These are phyloP conservation scores for Mycena chlorophos DNA, from an alignment of 768 basidiomycete genomes.

Conservation along the genomic window DNA sequence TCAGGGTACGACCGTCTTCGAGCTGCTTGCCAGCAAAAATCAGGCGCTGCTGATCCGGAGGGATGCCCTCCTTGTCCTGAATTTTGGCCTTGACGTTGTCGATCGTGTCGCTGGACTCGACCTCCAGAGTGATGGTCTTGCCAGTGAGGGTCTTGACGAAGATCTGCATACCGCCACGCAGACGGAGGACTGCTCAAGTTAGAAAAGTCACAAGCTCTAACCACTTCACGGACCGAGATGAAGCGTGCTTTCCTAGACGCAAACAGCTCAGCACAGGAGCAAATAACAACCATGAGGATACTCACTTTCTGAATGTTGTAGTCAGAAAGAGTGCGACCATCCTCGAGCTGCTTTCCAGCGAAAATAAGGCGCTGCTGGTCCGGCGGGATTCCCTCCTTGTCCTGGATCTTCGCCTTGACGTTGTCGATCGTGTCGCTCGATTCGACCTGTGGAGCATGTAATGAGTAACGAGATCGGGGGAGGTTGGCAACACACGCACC, in stretches of 20 bases:
- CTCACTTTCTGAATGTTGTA: constrained; percentile 24
- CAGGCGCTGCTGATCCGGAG: constrained; percentile 36
- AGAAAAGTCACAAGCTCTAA: neutral
- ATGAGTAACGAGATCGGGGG: too few relatives aligned
- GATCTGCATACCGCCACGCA: constrained; percentile 23
- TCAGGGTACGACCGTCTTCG: constrained; percentile 61
- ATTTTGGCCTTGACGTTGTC: constrained; percentile 24
- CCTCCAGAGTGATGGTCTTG: constrained; percentile 24
- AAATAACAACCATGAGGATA: too few relatives aligned
- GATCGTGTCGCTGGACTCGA: constrained; percentile 22
- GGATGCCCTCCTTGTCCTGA: constrained; percentile 23
- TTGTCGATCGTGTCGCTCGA: constrained; percentile 22
- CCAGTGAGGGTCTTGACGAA: constrained; percentile 22
- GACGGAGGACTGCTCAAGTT: constrained; percentile 11
- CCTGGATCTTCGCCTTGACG: constrained; percentile 22
- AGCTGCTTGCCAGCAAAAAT: constrained; percentile 64
- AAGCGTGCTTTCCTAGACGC: constrained; percentile 17
- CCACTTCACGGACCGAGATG: constrained; percentile 5
- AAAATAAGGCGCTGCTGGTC: constrained; percentile 23
- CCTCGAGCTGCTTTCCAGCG: constrained; percentile 23
- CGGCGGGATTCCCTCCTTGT: constrained; percentile 22
- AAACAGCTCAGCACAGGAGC: too few relatives aligned
- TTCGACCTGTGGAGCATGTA: too few relatives aligned
- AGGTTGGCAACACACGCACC: too few relatives aligned
- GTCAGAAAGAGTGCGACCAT: constrained; percentile 21